A percentile compares a stretch with the other conserved stretches of the same genome.
phyloP scores from a whole-genome alignment of 352 stramenopile genomes.

The Elongisporangium prolatum region DNA sequence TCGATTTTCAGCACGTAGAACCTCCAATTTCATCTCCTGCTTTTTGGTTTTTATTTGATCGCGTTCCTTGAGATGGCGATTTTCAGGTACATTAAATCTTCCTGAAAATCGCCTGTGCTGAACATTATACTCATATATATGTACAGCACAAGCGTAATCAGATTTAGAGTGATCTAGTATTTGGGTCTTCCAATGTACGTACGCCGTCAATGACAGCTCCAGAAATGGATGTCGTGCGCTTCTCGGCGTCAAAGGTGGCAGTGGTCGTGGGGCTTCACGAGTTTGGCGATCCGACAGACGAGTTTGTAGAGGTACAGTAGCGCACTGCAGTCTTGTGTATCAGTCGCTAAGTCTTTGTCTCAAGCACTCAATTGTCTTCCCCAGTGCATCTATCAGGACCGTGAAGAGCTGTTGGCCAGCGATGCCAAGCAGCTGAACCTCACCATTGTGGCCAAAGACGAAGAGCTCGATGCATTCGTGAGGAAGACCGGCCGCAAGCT shows the following conservation, averaged over 20 bases:
- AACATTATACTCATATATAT: no score
- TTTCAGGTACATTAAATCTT: no score
- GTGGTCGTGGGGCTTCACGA: slow-evolving; percentile 66
- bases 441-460: slow-evolving; percentile 48
- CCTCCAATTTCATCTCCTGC: no score
- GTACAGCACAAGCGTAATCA: no score
- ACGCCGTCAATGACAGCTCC: no score
- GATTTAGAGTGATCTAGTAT: no score
- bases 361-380: slow-evolving; percentile 4
- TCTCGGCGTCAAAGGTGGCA: slow-evolving; percentile 71
- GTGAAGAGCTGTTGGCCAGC: slow-evolving; percentile 35
- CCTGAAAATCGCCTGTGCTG: no score
- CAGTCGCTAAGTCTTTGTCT: not conserved
- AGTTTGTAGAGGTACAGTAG: slow-evolving; percentile 29
- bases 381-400: slow-evolving; percentile 64
- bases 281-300: slow-evolving; percentile 51
- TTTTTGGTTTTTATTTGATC: no score
- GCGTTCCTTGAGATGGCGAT: no score
- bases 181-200: no score
- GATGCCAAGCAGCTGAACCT: slow-evolving; percentile 44
- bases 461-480: slow-evolving; percentile 51
- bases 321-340: not conserved
- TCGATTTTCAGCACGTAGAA: no score
- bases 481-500: slow-evolving; percentile 32
- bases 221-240: slow-evolving; percentile 35